Percentiles rank a stretch among this genome's conserved stretches.
Evolutionary conservation across 108 stramenopile genomes (phyloP).

Genomic region (Fistulifera pelliculosa): DNA sequence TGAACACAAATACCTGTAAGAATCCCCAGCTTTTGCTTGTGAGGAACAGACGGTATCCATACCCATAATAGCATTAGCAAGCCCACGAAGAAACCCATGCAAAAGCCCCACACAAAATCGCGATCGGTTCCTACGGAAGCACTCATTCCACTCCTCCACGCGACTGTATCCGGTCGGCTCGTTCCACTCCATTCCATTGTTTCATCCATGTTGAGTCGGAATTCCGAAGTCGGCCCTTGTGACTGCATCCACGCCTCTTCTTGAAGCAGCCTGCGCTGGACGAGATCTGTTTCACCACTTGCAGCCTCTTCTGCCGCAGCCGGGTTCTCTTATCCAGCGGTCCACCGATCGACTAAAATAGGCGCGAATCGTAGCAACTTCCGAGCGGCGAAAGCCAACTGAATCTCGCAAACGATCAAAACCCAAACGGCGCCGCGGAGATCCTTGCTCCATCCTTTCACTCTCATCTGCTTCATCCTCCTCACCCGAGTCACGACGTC

Average conservation of each 20-base stretch:
- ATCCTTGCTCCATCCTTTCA: constrained; percentile 13
- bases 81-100: constrained; percentile 86
- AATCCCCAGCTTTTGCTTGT: constrained; percentile 88
- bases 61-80: constrained; percentile 89
- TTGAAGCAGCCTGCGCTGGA: constrained; percentile 29
- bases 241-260: constrained; percentile 81
- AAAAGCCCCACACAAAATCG: constrained; percentile 90
- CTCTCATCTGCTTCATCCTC: constrained; percentile 25
- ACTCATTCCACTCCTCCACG: not conserved
- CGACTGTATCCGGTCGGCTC: not conserved
- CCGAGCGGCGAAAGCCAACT: constrained; percentile 43
- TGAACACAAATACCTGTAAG: constrained; percentile 76
- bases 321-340: constrained; percentile 29
- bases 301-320: constrained; percentile 3
- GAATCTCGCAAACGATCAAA: constrained; percentile 71
- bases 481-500: constrained; percentile 6
- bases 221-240: constrained; percentile 76
- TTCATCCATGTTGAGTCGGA: constrained; percentile 64
- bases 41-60: constrained; percentile 87
- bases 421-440: constrained; percentile 37
- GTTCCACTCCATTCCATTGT: too few relatives aligned
- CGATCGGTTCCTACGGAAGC: constrained; percentile 57
- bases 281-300: constrained; percentile 13
- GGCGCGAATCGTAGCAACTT: constrained; percentile 61
- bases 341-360: constrained; percentile 76